phyloP scores from a whole-genome alignment of 352 stramenopile genomes.

The Phytophthora cryptogea region DNA sequence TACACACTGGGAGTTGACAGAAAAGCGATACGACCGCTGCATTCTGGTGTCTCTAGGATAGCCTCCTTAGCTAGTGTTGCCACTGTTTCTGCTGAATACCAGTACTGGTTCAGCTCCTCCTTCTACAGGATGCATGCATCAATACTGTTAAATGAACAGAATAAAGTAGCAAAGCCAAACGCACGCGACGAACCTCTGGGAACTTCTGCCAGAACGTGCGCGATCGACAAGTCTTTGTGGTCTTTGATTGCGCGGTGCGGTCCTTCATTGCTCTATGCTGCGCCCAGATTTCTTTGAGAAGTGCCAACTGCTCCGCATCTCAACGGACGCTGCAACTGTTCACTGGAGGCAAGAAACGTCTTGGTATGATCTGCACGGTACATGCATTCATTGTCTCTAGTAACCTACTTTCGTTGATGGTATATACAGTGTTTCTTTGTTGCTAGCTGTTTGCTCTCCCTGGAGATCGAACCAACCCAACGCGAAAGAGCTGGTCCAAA shows the following conservation, averaged over 20 bases:
- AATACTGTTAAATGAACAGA: background rate
- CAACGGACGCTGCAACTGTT: constrained; percentile 19
- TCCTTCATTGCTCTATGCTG: constrained; percentile 12
- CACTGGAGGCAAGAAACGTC: constrained; percentile 13
- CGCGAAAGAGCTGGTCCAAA: constrained; percentile 29
- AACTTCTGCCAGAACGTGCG: constrained; percentile 74
- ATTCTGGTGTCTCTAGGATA: constrained; percentile 48
- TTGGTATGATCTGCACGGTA: constrained; percentile 4
- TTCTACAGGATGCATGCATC: constrained; percentile 56
- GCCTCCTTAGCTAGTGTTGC: constrained; percentile 71
- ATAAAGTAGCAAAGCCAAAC: background rate
- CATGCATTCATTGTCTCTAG: constrained; percentile 9
- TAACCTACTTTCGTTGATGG: constrained; percentile 3
- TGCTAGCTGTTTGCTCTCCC: constrained; percentile 19
- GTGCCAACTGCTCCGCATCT: constrained; percentile 2
- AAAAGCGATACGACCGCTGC: constrained; percentile 77
- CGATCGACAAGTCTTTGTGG: constrained; percentile 3
- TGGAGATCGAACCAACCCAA: constrained; percentile 25
- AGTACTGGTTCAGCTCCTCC: constrained; percentile 96
- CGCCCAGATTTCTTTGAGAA: constrained; percentile 1
- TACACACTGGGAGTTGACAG: constrained; percentile 95
- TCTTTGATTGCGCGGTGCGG: constrained; percentile 4
- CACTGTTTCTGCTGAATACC: constrained; percentile 92
- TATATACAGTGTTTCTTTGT: too few relatives aligned
- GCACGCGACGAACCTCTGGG: constrained; percentile 44